A percentile compares a stretch with the other conserved stretches of the same genome.
These are phyloP conservation scores for Nitzschia putrida DNA, from an alignment of 108 stramenopile genomes.

Conservation along the genomic window DNA sequence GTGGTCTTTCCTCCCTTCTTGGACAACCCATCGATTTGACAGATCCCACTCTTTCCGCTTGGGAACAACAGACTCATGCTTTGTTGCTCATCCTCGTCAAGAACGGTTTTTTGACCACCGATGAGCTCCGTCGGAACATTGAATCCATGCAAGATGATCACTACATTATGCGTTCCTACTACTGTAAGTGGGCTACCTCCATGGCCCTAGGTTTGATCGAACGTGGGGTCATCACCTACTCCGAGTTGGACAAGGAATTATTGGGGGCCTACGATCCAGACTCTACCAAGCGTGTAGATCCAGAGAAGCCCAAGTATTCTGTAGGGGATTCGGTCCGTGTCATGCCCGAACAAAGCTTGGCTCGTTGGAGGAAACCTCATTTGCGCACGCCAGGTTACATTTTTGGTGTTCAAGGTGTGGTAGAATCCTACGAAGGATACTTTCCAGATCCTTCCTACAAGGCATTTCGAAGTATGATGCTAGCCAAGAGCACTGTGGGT, in stretches of 20 bases:
- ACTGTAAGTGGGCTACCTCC: conserved; percentile 54
- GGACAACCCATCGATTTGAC: too few relatives aligned
- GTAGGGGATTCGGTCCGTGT: conserved; percentile 50
- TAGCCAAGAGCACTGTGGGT: too few relatives aligned
- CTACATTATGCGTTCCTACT: conserved; percentile 44
- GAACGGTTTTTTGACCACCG: conserved; percentile 37
- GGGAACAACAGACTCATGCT: conserved; percentile 54
- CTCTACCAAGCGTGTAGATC: neutral
- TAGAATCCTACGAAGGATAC: conserved; percentile 41
- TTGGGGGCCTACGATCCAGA: conserved; percentile 8
- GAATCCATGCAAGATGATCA: conserved; percentile 45
- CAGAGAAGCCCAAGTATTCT: conserved; percentile 23
- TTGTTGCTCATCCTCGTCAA: conserved; percentile 44
- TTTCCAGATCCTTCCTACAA: conserved; percentile 53
- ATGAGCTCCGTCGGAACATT: conserved; percentile 48
- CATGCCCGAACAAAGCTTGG: conserved; percentile 21
- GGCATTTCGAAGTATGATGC: too few relatives aligned
- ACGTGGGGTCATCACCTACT: conserved; percentile 25
- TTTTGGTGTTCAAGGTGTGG: conserved; percentile 44
- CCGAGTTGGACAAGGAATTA: conserved; percentile 37
- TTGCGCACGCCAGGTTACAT: conserved; percentile 58
- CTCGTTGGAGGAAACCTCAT: conserved; percentile 55
- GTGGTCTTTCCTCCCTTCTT: too few relatives aligned
- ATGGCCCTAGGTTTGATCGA: conserved; percentile 50
- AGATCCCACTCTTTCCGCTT: too few relatives aligned